Evolutionary conservation across 2,329 filamentous ascomycete species (phyloP).

Genomic region (Coniella vitis): DNA sequence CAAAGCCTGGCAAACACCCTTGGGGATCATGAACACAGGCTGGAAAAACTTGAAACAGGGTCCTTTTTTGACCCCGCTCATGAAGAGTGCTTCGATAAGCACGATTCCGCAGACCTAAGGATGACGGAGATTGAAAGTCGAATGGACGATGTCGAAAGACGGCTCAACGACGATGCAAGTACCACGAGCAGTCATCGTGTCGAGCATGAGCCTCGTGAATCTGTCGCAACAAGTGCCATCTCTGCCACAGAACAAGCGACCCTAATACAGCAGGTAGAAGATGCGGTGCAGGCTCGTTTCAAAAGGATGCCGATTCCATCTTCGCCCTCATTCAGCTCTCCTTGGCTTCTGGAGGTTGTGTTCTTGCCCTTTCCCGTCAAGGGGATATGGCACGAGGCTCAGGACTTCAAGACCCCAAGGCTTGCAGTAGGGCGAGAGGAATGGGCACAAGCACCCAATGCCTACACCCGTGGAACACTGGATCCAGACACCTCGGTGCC

Average conservation of each 20-base stretch:
- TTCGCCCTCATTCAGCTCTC: slow-evolving; percentile 53
- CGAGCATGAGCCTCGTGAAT: slow-evolving; percentile 32
- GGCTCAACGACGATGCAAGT: slow-evolving; percentile 34
- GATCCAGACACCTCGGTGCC: slow-evolving; percentile 39
- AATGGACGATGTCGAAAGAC: slow-evolving; percentile 53
- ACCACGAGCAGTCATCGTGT: slow-evolving; percentile 31
- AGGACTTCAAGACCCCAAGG: slow-evolving; percentile 39
- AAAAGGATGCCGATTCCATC: slow-evolving; percentile 49
- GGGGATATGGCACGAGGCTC: slow-evolving; percentile 45
- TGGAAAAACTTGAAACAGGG: slow-evolving; percentile 62
- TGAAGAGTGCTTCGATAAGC: slow-evolving; percentile 61
- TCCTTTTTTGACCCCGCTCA: slow-evolving; percentile 62
- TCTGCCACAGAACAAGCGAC: slow-evolving; percentile 40
- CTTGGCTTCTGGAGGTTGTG: slow-evolving; percentile 72
- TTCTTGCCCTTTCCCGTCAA: slow-evolving; percentile 63
- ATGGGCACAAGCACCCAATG: slow-evolving; percentile 49
- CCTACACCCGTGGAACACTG: slow-evolving; percentile 35
- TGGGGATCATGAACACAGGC: slow-evolving; percentile 53
- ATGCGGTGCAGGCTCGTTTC: slow-evolving; percentile 43
- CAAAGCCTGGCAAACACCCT: slow-evolving; percentile 46
- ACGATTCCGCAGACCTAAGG: slow-evolving; percentile 60
- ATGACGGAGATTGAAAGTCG: slow-evolving; percentile 63
- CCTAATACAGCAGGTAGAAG: slow-evolving; percentile 43
- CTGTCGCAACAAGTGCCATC: slow-evolving; percentile 37
- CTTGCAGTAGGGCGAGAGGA: slow-evolving; percentile 32